These are phyloP conservation scores for Globisporangium irregulare DNA, from an alignment of 352 stramenopile genomes.

Conservation along the genomic window DNA sequence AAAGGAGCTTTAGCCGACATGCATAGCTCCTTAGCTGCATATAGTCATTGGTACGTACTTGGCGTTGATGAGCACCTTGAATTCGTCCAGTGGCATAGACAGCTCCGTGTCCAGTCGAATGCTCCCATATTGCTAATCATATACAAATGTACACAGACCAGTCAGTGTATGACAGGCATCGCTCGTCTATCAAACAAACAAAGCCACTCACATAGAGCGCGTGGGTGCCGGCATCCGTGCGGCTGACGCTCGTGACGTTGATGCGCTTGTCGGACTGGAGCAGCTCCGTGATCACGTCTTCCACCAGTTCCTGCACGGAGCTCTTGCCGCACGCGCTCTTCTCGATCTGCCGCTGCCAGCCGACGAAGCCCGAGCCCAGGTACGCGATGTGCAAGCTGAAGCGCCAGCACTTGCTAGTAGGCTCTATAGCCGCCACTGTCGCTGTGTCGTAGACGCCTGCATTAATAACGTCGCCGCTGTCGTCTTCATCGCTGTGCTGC, in stretches of 20 bases:
- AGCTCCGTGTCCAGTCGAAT: conserved; percentile 55
- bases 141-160: conserved; percentile 9
- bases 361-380: conserved; percentile 67
- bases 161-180: not conserved
- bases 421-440: not conserved
- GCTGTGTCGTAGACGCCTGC: not conserved
- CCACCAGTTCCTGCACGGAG: conserved; percentile 80
- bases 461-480: not conserved
- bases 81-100: conserved; percentile 31
- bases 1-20: not conserved
- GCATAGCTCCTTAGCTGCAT: not conserved
- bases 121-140: conserved; percentile 75
- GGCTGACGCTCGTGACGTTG: conserved; percentile 83
- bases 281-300: conserved; percentile 57
- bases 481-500: not conserved
- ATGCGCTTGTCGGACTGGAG: conserved; percentile 45
- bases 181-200: not conserved
- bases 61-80: conserved; percentile 55
- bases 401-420: conserved; percentile 26
- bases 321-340: conserved; percentile 46
- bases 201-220: conserved; percentile 64
- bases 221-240: conserved; percentile 81
- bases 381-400: conserved; percentile 81
- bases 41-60: conserved; percentile 24
- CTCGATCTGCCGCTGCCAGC: conserved; percentile 72